Evolutionary conservation across 768 basidiomycete genomes (phyloP).

Genomic region (Rhodosporidiobolus odoratus): DNA sequence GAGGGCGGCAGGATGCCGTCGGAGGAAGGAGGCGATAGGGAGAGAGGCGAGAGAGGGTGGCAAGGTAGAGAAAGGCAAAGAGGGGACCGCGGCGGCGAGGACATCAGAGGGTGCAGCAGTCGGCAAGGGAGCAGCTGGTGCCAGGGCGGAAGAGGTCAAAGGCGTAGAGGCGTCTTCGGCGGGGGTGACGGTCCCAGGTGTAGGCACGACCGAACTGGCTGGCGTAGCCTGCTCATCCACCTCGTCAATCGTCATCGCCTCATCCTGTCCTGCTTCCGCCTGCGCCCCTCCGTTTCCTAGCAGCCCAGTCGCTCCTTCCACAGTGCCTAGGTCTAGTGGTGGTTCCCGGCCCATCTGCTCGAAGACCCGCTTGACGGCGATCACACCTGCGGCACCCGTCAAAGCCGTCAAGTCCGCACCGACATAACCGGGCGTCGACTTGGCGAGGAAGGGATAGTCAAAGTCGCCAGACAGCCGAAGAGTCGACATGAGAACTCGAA

Average conservation of each 20-base stretch:
- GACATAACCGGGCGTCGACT: constrained; percentile 93
- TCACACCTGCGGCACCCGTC: constrained; percentile 87
- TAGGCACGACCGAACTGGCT: background rate
- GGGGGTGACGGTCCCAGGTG: constrained; percentile 27
- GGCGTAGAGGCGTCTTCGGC: background rate
- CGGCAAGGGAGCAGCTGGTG: constrained; percentile 24
- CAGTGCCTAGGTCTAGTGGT: constrained; percentile 51
- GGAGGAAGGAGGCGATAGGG: constrained; percentile 85
- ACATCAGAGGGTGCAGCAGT: constrained; percentile 20
- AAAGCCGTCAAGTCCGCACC: constrained; percentile 88
- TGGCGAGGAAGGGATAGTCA: constrained; percentile 76
- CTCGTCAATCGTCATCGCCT: constrained; percentile 48
- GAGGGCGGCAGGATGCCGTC: constrained; percentile 74
- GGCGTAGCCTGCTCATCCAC: constrained; percentile 33
- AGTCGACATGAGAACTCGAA: constrained; percentile 75
- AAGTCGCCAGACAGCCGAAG: constrained; percentile 81
- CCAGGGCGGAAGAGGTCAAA: background rate
- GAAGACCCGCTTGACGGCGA: constrained; percentile 95
- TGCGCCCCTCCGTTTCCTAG: constrained; percentile 34
- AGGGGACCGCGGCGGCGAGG: constrained; percentile 3
- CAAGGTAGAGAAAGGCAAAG: constrained; percentile 48
- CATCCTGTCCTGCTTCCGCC: constrained; percentile 40
- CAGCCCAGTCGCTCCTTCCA: constrained; percentile 35
- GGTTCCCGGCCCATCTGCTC: constrained; percentile 64
- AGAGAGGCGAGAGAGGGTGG: constrained; percentile 50